Percentiles rank a stretch among this genome's conserved stretches.
Conservation (phyloP, 169 alveolate species). For the Perkinsus marinus region DNA sequence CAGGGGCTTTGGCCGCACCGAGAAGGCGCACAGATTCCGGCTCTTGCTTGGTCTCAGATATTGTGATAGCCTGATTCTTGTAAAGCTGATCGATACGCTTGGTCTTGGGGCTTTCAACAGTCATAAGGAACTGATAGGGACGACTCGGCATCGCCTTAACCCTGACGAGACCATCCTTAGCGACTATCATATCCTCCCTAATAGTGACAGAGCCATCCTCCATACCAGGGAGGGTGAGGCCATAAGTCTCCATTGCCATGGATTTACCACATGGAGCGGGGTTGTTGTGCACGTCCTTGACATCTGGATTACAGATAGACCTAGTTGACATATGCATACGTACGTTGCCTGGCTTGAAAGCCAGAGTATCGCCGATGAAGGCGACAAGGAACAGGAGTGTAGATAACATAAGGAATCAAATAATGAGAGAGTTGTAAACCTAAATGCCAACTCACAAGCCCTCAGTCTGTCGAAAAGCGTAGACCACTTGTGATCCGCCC, state of each 20-base stretch:
- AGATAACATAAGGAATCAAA: neutral
- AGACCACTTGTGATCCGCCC: no score
- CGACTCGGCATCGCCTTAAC: neutral
- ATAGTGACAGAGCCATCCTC: neutral
- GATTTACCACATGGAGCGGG: neutral
- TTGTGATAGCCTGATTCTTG: neutral
- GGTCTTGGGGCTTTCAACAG: neutral
- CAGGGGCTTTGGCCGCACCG: neutral
- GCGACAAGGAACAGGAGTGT: neutral
- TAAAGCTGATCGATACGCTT: neutral
- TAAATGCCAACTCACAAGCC: no score
- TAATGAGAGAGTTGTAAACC: neutral
- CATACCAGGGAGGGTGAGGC: neutral
- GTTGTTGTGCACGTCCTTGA: neutral
- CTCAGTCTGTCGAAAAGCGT: no score
- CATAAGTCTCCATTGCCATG: neutral
- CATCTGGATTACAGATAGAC: neutral
- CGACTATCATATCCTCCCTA: neutral
- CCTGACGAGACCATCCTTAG: neutral
- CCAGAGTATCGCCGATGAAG: neutral
- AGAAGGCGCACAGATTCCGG: neutral
- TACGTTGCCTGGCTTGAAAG: neutral
- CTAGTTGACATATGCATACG: neutral
- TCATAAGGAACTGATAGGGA: neutral
- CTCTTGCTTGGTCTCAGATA: neutral